Base-by-base conservation (phyloP, 768 basidiomycete species). In the Scleroderma bovista region DNA sequence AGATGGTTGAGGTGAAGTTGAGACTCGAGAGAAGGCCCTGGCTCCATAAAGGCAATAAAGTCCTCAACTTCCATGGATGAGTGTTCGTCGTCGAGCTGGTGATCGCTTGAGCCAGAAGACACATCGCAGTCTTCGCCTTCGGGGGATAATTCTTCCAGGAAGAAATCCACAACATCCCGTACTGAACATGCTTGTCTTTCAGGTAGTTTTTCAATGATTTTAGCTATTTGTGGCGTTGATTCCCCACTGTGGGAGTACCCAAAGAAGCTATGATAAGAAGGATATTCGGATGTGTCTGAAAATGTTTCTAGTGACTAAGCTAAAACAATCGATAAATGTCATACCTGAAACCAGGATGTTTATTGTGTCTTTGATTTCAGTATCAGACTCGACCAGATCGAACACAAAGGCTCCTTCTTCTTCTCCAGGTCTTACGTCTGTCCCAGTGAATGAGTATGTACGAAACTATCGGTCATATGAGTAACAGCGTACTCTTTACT, bases 351-450 rank as follows among this genome's bases (percentile, higher is more conserved):
- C 67, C 26, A 81, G 63, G 20, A 84, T 58, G 52, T 69, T 74
- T 33, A 75, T 60, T 2, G 68, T 52, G 29, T 75, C 51, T 37
- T 74, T 56, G 36, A 64, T 66, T 48, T 71, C 61, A 8, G 59
- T 65, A 33, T 63, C 67, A 24, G 47, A 47, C n/a, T 73, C 60
- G 38, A 65, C 60, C 20, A 84, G 65, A 12, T 58, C 58, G 26
- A 83, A 67, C 46, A 81, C 74, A n/a, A 86, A 65, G n/a, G 76
- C 72, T 15, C 81, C 82, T 54, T 85, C 83, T 44, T 85, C 83
- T 23, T 84, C 83, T 23, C 82, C 82, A 22, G 72, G 40, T 24
- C 67, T 61, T n/a, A 83, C 59, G 45, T 64, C 83, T 86, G 58
- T 12, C 38, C n/a, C 7, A 15, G 38, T 17, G 36, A 16, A 33